phyloP scores from a whole-genome alignment of 805 yeast genomes.

The Ogataea nakhonphanomensis region DNA sequence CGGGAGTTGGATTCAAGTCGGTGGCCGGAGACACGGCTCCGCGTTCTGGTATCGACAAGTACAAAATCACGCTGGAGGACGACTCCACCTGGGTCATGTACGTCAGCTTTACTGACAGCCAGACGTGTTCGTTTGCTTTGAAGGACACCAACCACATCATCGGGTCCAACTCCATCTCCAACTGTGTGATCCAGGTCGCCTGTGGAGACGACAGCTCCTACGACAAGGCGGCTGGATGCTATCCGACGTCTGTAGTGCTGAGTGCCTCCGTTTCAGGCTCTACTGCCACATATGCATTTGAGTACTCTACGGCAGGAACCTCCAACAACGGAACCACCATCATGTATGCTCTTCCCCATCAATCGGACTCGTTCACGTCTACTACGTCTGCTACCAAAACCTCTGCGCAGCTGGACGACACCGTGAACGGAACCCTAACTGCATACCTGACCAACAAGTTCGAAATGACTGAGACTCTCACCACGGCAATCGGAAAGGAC shows the following conservation, averaged over 20 bases:
- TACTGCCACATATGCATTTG: slow-evolving; percentile 39
- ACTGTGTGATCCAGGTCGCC: slow-evolving; percentile 57
- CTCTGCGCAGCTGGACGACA: slow-evolving; percentile 40
- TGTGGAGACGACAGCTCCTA: slow-evolving; percentile 45
- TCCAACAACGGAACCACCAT: slow-evolving; percentile 42
- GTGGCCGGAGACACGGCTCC: slow-evolving; percentile 43
- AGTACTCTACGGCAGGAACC: slow-evolving; percentile 42
- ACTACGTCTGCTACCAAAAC: slow-evolving; percentile 30
- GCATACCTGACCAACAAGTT: slow-evolving; percentile 43
- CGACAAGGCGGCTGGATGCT: slow-evolving; percentile 64
- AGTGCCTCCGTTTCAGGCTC: slow-evolving; percentile 39
- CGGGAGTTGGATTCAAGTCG: slow-evolving; percentile 57
- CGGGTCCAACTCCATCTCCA: slow-evolving; percentile 43
- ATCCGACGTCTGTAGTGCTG: slow-evolving; percentile 46
- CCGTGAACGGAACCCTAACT: slow-evolving; percentile 48
- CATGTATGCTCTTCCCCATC: slow-evolving; percentile 54
- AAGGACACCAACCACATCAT: slow-evolving; percentile 33
- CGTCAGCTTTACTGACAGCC: slow-evolving; percentile 44
- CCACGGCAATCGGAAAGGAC: slow-evolving; percentile 40
- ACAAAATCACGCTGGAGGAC: slow-evolving; percentile 48
- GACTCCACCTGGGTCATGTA: slow-evolving; percentile 62
- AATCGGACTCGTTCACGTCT: slow-evolving; percentile 37
- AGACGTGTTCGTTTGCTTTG: slow-evolving; percentile 29
- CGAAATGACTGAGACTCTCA: slow-evolving; percentile 41
- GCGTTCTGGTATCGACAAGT: slow-evolving; percentile 47